Conservation (phyloP, 768 basidiomycete species). For the Atractiella rhizophila region DNA sequence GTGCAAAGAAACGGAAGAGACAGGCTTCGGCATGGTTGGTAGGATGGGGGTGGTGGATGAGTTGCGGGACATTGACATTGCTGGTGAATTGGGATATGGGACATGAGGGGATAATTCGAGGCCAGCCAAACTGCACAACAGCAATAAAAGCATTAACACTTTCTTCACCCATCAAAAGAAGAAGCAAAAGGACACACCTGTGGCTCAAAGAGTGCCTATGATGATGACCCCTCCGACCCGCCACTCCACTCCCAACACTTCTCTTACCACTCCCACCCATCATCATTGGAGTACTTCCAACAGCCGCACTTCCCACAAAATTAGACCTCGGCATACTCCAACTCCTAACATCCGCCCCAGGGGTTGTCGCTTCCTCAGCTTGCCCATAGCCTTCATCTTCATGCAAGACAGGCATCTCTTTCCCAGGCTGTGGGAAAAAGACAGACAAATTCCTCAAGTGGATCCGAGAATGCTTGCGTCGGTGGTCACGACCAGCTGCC, state of each 20-base stretch:
- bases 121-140: background rate
- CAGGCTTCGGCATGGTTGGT: slow-evolving; percentile 6
- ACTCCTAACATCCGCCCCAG: slow-evolving; percentile 1
- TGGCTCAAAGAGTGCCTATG: slow-evolving; percentile 17
- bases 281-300: background rate
- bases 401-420: background rate
- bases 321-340: slow-evolving; percentile 2
- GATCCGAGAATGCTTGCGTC: slow-evolving; percentile 8
- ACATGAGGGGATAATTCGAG: background rate
- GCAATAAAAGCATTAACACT: background rate
- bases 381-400: background rate
- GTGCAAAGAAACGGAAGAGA: slow-evolving; percentile 6
- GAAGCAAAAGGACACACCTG: slow-evolving; percentile 12
- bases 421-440: slow-evolving; percentile 17
- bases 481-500: too few species aligned
- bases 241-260: background rate
- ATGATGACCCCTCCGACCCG: slow-evolving; percentile 14
- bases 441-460: slow-evolving; percentile 14
- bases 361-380: background rate
- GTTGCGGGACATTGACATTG: background rate
- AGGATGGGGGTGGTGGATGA: slow-evolving; percentile 1
- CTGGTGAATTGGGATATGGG: background rate
- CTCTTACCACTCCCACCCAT: background rate
- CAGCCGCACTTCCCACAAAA: background rate
- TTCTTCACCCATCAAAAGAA: slow-evolving; percentile 1